Percentiles rank a stretch among this genome's conserved stretches.
Evolutionary conservation across 2,329 filamentous ascomycete species (phyloP).

Genomic region (Stromatinia cepivora): DNA sequence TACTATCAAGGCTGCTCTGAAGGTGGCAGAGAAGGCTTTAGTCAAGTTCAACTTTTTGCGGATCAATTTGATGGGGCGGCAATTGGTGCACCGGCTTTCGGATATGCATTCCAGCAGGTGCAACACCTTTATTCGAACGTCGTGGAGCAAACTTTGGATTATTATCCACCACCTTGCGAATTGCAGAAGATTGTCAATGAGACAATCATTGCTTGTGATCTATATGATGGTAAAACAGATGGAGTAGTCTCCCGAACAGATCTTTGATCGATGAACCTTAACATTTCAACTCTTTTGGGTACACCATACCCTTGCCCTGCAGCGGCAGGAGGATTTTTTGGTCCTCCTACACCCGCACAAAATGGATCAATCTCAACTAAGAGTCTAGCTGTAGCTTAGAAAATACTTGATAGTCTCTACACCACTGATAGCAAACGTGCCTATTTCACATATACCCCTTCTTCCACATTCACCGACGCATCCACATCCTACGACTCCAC

Average conservation of each 20-base stretch:
- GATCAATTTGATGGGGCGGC: constrained; percentile 49
- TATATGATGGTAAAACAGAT: constrained; percentile 55
- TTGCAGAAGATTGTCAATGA: constrained; percentile 53
- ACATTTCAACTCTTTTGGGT: constrained; percentile 50
- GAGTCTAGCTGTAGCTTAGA: constrained; percentile 41
- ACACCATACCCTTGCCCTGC: constrained; percentile 47
- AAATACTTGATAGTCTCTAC: constrained; percentile 42
- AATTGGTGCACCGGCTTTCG: constrained; percentile 50
- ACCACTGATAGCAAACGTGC: constrained; percentile 42
- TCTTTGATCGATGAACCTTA: constrained; percentile 49
- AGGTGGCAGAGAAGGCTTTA: constrained; percentile 52
- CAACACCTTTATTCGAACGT: constrained; percentile 45
- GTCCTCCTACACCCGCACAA: constrained; percentile 28
- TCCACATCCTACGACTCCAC: constrained; percentile 5
- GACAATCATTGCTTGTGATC: constrained; percentile 56
- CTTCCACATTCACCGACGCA: constrained; percentile 22
- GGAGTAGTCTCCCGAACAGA: constrained; percentile 53
- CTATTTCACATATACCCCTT: constrained; percentile 44
- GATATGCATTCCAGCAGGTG: constrained; percentile 49
- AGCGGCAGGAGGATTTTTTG: constrained; percentile 14
- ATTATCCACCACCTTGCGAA: constrained; percentile 49
- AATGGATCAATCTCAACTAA: constrained; percentile 34
- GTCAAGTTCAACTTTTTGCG: constrained; percentile 45
- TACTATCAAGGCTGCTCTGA: constrained; percentile 26
- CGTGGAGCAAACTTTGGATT: constrained; percentile 45